phyloP scores from a whole-genome alignment of 169 alveolate genomes.

The Plasmodium coatneyi region DNA sequence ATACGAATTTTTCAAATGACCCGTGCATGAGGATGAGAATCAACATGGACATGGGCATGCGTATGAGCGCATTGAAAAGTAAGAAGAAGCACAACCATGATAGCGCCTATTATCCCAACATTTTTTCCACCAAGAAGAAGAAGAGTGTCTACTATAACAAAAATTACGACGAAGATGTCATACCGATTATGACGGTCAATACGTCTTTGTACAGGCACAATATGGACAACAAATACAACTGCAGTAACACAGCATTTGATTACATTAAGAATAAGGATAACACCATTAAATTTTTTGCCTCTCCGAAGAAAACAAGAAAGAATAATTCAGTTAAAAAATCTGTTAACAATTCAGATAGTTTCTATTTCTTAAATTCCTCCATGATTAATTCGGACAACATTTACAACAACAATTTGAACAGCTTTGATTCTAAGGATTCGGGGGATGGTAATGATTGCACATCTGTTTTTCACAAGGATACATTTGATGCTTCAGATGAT shows the following conservation, averaged over 20 bases:
- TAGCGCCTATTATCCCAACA: constrained; percentile 35
- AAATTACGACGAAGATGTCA: constrained; percentile 34
- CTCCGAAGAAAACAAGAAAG: constrained; percentile 68
- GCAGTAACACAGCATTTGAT: constrained; percentile 70
- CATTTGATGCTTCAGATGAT: constrained; percentile 26
- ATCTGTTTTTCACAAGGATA: constrained; percentile 24
- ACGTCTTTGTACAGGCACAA: constrained; percentile 70
- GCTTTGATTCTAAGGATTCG: constrained; percentile 56
- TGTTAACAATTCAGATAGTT: constrained; percentile 47
- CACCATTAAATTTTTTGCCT: constrained; percentile 73
- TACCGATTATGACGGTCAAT: constrained; percentile 71
- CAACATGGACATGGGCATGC: constrained; percentile 1
- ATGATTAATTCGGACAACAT: constrained; percentile 54
- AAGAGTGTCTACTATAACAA: constrained; percentile 44
- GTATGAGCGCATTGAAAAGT: neutral
- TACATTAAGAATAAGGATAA: constrained; percentile 72
- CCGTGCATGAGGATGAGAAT: constrained; percentile 5
- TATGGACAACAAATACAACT: constrained; percentile 69
- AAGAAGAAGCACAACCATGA: constrained; percentile 5
- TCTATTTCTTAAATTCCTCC: constrained; percentile 50
- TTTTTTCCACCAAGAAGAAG: constrained; percentile 40
- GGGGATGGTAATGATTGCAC: constrained; percentile 23
- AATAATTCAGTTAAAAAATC: constrained; percentile 61
- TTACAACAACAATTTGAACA: constrained; percentile 39
- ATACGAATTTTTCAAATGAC: constrained; percentile 8